Base-by-base conservation (phyloP, 2,329 filamentous ascomycete genomes). In the Paraphaeosphaeria sporulosa region DNA sequence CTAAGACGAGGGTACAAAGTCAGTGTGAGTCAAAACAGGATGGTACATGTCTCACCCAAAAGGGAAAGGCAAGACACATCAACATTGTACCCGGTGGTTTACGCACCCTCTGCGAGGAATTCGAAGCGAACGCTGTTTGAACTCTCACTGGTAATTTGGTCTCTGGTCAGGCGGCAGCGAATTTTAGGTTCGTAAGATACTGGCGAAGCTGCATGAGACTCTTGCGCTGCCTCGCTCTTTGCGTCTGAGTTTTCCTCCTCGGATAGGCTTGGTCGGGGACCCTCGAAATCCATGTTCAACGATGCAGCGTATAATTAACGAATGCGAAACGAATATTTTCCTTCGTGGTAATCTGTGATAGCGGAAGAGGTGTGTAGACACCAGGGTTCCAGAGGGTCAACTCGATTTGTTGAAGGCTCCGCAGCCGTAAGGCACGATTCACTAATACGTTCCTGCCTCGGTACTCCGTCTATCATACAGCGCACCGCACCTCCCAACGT, bases 41-140 rank as follows among this genome's bases (percentile, higher is more conserved):
- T n/a, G n/a, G n/a, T n/a, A n/a, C n/a, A n/a, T n/a, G n/a, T n/a
- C n/a, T n/a, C n/a, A n/a, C n/a, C n/a, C n/a, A n/a, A n/a, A n/a
- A n/a, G n/a, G n/a, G n/a, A n/a, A n/a, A n/a, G n/a, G n/a, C n/a
- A n/a, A n/a, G n/a, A n/a, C n/a, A n/a, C n/a, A n/a, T n/a, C n/a
- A n/a, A n/a, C n/a, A n/a, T n/a, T n/a, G n/a, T n/a, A n/a, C n/a
- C n/a, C n/a, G n/a, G n/a, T n/a, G n/a, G n/a, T n/a, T n/a, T n/a
- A n/a, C n/a, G n/a, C n/a, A n/a, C 75, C 75, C 62, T 76, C 72
- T 30, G 69, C 73, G 13, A 76, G 67, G 51, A 70, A 76, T 13
- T 62, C 48, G 27, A 77, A 67, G 17, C 36, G 30, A 40, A 58
- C 42, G 25, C 21, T 21, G 23, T 56, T 56, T 42, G 25, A 5